phyloP scores from a whole-genome alignment of 2,329 filamentous ascomycete species.

The Zopfia rhizophila region DNA sequence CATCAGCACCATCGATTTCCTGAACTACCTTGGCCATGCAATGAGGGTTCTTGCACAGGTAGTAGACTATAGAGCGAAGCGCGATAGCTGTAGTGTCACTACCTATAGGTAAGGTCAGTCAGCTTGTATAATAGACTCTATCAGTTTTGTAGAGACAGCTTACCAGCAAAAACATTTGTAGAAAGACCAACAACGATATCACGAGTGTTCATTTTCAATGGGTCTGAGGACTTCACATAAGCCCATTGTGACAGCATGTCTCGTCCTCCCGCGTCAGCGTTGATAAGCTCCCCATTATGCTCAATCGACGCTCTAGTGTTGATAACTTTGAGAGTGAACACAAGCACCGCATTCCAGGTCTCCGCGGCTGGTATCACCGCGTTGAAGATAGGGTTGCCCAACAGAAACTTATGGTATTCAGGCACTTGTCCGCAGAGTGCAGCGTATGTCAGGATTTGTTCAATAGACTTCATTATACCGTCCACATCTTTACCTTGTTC shows the following conservation, averaged over 20 bases:
- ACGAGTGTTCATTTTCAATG: constrained; percentile 41
- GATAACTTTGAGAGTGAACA: constrained; percentile 32
- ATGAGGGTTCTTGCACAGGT: constrained; percentile 20
- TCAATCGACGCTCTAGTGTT: too few species aligned
- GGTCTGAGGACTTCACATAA: too few species aligned
- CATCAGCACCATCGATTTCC: constrained; percentile 16
- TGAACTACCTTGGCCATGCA: not conserved
- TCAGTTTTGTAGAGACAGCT: too few species aligned
- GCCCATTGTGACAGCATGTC: too few species aligned
- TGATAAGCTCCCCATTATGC: constrained; percentile 35
- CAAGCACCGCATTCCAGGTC: too few species aligned
- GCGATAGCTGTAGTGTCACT: constrained; percentile 49
- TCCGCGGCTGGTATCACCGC: constrained; percentile 29
- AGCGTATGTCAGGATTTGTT: constrained; percentile 19
- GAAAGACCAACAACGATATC: too few species aligned
- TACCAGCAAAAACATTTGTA: constrained; percentile 48
- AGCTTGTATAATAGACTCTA: too few species aligned
- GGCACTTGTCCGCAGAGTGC: constrained; percentile 19
- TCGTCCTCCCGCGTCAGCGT: constrained; percentile 42
- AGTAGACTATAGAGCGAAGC: constrained; percentile 49
- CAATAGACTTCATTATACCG: constrained; percentile 48
- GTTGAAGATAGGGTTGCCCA: constrained; percentile 35
- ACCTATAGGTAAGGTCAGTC: constrained; percentile 28
- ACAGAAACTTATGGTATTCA: constrained; percentile 7
- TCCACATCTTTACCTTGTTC: constrained; percentile 20